Percentiles rank a stretch among this genome's conserved stretches.
phyloP scores from a whole-genome alignment of 495 filamentous ascomycete genomes.

The Patellaria atrata region DNA sequence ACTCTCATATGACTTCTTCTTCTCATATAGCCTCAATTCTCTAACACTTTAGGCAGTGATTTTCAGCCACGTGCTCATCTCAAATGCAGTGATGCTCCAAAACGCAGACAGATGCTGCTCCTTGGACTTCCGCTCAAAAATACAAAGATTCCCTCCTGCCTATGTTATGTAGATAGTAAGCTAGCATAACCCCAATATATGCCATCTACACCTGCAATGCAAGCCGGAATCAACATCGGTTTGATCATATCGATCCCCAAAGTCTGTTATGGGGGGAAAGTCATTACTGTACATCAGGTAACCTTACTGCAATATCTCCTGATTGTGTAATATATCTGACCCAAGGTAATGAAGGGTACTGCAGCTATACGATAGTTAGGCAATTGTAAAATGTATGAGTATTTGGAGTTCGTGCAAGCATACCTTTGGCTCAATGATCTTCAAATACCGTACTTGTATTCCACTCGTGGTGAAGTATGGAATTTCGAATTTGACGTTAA shows the following conservation, averaged over 20 bases:
- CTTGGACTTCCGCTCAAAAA: too few species aligned
- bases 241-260: not conserved
- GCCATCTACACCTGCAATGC: constrained; percentile 4
- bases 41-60: too few species aligned
- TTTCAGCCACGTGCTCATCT: too few species aligned
- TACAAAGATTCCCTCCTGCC: too few species aligned
- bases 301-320: constrained; percentile 82
- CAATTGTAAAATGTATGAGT: not conserved
- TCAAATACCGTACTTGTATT: constrained; percentile 95
- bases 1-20: too few species aligned
- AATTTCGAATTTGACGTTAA: constrained; percentile 98
- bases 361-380: constrained; percentile 40
- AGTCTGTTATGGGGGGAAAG: not conserved
- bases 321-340: constrained; percentile 97
- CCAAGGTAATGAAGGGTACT: constrained; percentile 98
- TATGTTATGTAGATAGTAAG: too few species aligned
- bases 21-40: too few species aligned
- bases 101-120: too few species aligned
- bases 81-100: too few species aligned
- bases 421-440: constrained; percentile 99
- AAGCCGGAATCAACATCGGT: not conserved
- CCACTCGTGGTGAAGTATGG: constrained; percentile 98
- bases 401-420: constrained; percentile 23
- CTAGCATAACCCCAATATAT: too few species aligned
- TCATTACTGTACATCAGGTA: constrained; percentile 56